A percentile compares a stretch with the other conserved stretches of the same genome.
Evolutionary conservation across 768 basidiomycete species (phyloP).

Genomic region (Suillus hirtellus): DNA sequence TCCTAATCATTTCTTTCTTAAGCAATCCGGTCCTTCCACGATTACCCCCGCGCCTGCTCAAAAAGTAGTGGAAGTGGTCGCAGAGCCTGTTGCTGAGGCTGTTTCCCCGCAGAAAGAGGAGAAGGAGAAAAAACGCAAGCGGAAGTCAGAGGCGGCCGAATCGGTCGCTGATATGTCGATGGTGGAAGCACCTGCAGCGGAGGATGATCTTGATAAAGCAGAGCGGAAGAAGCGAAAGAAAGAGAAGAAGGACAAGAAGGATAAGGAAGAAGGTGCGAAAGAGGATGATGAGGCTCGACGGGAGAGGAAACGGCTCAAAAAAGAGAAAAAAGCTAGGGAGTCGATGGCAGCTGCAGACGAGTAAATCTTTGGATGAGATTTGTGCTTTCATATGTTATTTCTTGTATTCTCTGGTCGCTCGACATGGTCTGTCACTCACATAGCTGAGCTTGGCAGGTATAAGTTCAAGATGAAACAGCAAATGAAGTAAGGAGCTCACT

Average conservation of each 20-base stretch:
- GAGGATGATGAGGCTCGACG: slow-evolving; percentile 60
- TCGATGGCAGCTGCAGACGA: slow-evolving; percentile 33
- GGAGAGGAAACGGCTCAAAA: slow-evolving; percentile 66
- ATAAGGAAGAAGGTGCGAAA: slow-evolving; percentile 38
- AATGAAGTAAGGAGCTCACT: background rate
- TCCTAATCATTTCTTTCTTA: slow-evolving; percentile 16
- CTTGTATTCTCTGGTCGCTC: slow-evolving; percentile 1
- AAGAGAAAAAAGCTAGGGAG: slow-evolving; percentile 62
- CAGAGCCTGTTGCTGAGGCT: slow-evolving; percentile 35
- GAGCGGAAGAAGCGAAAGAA: slow-evolving; percentile 65
- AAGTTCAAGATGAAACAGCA: background rate
- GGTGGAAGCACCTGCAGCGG: slow-evolving; percentile 36
- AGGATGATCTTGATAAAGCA: slow-evolving; percentile 48
- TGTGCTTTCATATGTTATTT: slow-evolving; percentile 6
- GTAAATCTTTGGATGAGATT: slow-evolving; percentile 20
- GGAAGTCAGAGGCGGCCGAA: slow-evolving; percentile 62
- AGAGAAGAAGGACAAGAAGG: slow-evolving; percentile 56
- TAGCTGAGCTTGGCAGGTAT: background rate
- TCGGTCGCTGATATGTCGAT: slow-evolving; percentile 44
- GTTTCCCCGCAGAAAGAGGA: slow-evolving; percentile 45
- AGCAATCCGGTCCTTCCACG: slow-evolving; percentile 43
- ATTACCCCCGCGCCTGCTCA: slow-evolving; percentile 24
- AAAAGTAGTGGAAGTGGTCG: slow-evolving; percentile 24
- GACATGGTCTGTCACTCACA: background rate
- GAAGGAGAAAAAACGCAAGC: slow-evolving; percentile 86